These are phyloP conservation scores for Funneliformis mosseae DNA, from an alignment of 192 early-diverging fungal species.

Conservation along the genomic window DNA sequence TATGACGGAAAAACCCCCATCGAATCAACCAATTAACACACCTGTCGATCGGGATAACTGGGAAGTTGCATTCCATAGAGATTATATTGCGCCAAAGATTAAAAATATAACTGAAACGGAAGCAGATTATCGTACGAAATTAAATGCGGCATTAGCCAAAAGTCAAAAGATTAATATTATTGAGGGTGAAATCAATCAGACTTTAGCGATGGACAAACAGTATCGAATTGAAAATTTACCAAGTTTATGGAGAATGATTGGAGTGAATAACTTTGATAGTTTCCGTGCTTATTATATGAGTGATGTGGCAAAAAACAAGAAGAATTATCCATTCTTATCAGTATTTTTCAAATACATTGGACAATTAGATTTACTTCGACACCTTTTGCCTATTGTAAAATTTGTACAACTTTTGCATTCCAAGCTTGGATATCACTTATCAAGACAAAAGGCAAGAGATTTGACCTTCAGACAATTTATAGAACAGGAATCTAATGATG, in stretches of 20 bases:
- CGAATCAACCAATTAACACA: background rate
- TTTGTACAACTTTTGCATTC: conserved; percentile 22
- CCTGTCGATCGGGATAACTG: background rate
- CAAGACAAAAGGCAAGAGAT: background rate
- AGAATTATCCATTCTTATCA: conserved; percentile 24
- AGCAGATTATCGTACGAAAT: background rate
- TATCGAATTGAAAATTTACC: conserved; percentile 14
- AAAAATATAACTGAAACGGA: background rate
- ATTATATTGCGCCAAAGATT: background rate
- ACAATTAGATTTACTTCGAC: conserved; percentile 1
- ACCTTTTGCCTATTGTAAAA: conserved; percentile 30
- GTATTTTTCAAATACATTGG: conserved; percentile 20
- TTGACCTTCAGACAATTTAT: conserved; percentile 20
- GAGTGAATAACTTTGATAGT: conserved; percentile 7
- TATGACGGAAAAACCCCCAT: background rate
- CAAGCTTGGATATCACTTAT: conserved; percentile 23
- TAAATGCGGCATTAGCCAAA: background rate
- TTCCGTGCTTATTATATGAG: conserved; percentile 22
- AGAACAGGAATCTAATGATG: background rate
- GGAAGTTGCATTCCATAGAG: background rate
- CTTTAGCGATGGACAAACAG: conserved; percentile 17
- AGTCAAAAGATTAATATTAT: background rate
- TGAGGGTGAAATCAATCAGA: conserved; percentile 16
- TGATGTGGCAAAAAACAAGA: background rate
- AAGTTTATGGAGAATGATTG: conserved; percentile 29